Evolutionary conservation across 306 rosid genomes (phyloP), one percentile per base, ranked within the genome.

Genomic region (Arachis hypogaea): DNA sequence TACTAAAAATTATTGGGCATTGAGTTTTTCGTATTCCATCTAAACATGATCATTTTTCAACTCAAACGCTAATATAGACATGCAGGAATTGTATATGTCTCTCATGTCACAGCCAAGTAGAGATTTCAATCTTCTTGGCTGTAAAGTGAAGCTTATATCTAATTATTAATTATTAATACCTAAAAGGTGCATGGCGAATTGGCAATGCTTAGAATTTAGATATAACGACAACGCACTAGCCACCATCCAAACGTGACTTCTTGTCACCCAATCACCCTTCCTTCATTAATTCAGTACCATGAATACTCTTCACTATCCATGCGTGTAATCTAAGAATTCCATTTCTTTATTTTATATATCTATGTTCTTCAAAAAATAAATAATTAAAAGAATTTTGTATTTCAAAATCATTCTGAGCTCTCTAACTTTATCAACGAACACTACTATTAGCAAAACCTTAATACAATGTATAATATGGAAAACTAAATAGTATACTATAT

Each of bases 171-270:
- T 59, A 75, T 63, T 77, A 50, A 74, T 82, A 82, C 87, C 87
- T 78, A 84, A 81, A 83, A 82, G 71, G 62, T 77, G 59, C 11
- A 75, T 80, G 74, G 63, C 14, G 75, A 75, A 78, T 33, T 33
- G 38, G 38, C 38, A 33, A 33, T 33, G 38, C 38, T 33, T 33
- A 33, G 3, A 4, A 33, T 66, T 42, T 30, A 36, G 54, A 40
- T 69, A 46, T 82, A 60, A 76, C 68, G 77, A 78, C 83, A 75
- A 64, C 77, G 59, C 83, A 63, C 87, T 69, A 80, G 36, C 72
- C 83, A 79, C 83, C 88, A 87, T 63, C 76, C 79, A 72, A 87
- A 85, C 92, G 85, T 83, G 92, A 83, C 83, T 82, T 4, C 60
- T 74, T 38, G 43, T 77, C 73, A 59, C 82, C 68, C 75, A 59